Evolutionary conservation across 306 rosid species (phyloP).

Genomic region (Senna siamea): DNA sequence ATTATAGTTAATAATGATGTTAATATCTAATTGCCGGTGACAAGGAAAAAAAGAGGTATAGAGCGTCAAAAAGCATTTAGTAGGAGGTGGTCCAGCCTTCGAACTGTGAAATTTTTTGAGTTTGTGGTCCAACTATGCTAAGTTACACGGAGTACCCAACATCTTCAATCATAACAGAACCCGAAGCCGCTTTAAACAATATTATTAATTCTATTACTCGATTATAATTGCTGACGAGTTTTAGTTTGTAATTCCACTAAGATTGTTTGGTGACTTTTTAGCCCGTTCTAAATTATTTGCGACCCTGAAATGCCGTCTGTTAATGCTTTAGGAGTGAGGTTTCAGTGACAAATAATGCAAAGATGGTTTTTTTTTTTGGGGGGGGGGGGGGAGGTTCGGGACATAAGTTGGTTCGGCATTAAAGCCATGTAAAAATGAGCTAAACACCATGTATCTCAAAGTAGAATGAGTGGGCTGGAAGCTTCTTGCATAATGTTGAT

Average conservation of each 20-base stretch:
- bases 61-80: conserved; percentile 24
- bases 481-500: not conserved
- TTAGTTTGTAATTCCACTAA: conserved; percentile 36
- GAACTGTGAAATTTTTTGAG: conserved; percentile 44
- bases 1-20: not conserved
- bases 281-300: conserved; percentile 17
- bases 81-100: conserved; percentile 66
- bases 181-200: conserved; percentile 38
- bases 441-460: conserved; percentile 4
- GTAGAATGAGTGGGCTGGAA: not conserved
- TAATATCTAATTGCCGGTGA: conserved; percentile 24
- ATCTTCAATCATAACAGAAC: conserved; percentile 42
- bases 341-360: not conserved
- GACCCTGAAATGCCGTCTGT: too few species aligned
- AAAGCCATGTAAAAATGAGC: not conserved
- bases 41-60: conserved; percentile 34
- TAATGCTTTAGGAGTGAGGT: not conserved
- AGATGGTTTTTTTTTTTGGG: not conserved
- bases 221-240: not conserved
- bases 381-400: not conserved
- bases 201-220: conserved; percentile 21
- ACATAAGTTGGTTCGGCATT: too few species aligned
- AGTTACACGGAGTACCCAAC: conserved; percentile 45
- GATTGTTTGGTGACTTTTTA: conserved; percentile 31
- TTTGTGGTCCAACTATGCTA: conserved; percentile 64